These are phyloP conservation scores for Elaphomyces granulatus DNA, from an alignment of 495 filamentous ascomycete genomes.

Conservation along the genomic window DNA sequence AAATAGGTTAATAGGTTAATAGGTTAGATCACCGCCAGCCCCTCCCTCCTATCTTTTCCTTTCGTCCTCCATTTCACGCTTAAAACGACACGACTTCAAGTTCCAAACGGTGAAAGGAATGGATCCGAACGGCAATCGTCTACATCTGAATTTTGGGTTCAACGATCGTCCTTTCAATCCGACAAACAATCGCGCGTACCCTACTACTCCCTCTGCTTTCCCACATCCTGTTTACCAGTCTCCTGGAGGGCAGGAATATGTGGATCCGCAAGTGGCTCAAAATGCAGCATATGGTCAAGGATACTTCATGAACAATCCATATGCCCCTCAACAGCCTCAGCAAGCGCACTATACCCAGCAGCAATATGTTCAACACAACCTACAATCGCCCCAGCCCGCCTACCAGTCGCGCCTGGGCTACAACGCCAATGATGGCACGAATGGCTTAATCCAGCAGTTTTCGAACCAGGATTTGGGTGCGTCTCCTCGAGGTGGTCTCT, in stretches of 20 bases:
- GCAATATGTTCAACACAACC: constrained; percentile 51
- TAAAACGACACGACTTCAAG: no score
- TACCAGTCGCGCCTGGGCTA: constrained; percentile 37
- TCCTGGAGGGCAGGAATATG: constrained; percentile 42
- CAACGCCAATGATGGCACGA: constrained; percentile 44
- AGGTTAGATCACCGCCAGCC: no score
- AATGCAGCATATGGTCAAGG: constrained; percentile 38
- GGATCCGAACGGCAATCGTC: constrained; percentile 45
- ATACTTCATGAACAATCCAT: constrained; percentile 50
- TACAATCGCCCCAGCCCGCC: constrained; percentile 37
- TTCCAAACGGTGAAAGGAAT: no score
- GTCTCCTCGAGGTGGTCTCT: constrained; percentile 48
- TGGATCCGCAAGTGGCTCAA: constrained; percentile 28
- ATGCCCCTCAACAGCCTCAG: constrained; percentile 21
- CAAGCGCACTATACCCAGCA: constrained; percentile 47
- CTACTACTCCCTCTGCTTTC: constrained; percentile 92
- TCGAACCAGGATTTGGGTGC: constrained; percentile 89
- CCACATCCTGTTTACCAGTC: constrained; percentile 74
- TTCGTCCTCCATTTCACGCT: no score
- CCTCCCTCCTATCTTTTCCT: no score
- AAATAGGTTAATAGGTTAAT: no score
- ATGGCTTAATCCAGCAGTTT: constrained; percentile 87
- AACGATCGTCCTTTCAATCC: constrained; percentile 51
- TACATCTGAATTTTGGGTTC: constrained; percentile 57
- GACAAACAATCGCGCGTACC: constrained; percentile 68